Conservation (phyloP, 177 flowering plant species). For the Telopea speciosissima region DNA sequence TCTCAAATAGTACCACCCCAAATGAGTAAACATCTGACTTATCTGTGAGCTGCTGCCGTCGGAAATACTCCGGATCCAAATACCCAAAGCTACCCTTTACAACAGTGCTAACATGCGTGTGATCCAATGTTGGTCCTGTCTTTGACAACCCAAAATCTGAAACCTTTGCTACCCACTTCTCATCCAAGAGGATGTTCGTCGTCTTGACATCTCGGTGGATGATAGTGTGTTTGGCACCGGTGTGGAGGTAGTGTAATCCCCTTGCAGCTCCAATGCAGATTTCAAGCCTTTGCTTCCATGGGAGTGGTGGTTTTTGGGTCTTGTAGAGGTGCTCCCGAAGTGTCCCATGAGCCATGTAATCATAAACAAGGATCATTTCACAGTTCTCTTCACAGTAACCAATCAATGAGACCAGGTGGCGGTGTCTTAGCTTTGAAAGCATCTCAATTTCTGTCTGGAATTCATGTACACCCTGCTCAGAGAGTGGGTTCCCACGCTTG, state of each 20-base stretch:
- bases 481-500: conserved; percentile 84
- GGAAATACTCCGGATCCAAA: conserved; percentile 38
- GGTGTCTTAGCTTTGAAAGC: conserved; percentile 94
- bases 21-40: conserved; percentile 41
- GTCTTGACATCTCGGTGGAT: conserved; percentile 95
- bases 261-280: conserved; percentile 91
- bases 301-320: conserved; percentile 73
- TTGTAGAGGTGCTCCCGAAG: conserved; percentile 89
- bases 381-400: conserved; percentile 88
- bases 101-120: conserved; percentile 94
- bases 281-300: conserved; percentile 92
- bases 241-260: conserved; percentile 86
- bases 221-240: conserved; percentile 83
- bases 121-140: conserved; percentile 81
- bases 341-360: conserved; percentile 91
- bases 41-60: conserved; percentile 23
- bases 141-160: conserved; percentile 92
- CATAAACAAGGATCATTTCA: conserved; percentile 94
- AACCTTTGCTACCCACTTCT: conserved; percentile 96
- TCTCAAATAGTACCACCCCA: conserved; percentile 36
- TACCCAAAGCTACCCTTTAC: conserved; percentile 76
- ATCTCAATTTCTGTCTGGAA: conserved; percentile 94
- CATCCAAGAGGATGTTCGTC: conserved; percentile 82
- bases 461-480: conserved; percentile 88
- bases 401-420: conserved; percentile 86